Evolutionary conservation across 306 rosid species (phyloP), one percentile per base, ranked within the genome.

Genomic region (Corylus americana): DNA sequence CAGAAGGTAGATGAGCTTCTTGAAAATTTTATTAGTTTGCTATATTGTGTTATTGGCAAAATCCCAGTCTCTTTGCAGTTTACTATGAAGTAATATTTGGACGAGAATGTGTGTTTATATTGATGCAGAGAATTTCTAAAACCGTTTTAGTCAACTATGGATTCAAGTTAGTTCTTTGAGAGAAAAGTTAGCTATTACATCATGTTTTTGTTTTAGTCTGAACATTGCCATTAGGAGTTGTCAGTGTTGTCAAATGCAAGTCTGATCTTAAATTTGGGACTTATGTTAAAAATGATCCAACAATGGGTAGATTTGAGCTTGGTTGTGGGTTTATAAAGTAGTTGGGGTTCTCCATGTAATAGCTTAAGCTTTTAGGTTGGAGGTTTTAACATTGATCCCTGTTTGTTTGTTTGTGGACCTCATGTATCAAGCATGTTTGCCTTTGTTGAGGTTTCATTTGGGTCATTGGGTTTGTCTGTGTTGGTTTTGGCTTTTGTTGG

Each of bases 1-100:
- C 29, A 16, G 57, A 55, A 55, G 62, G 42, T 62, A 62, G 64
- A 35, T 58, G 64, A 58, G 64, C 64, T n/a, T 58, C 64, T 58
- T 20, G 64, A 58, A 57, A 58, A 20, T 59, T 25, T 22, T 59
- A 20, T 59, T 3, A 59, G 31, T 59, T 10, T 11, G 4, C 14
- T 49, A 49, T 49, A 20, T 58, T 4, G 31, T 59, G 5, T 58
- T 27, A 10, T 59, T 59, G 14, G 13, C 37, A 59, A 59, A 25
- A 20, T 59, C 14, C 27, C 37, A 11, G 66, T 25, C 1, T 10
- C 54, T 10, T 25, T 59, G 66, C 35, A 25, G 66, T 59, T 59
- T 25, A 4, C 13, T 59, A 25, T 20, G 66, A 25, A 59, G 27
- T 59, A 20, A 25, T 59, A 10, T 9, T 22, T 59, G 22, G 16